These are phyloP conservation scores for Vigna mungo DNA, from an alignment of 306 rosid genomes.

Conservation along the genomic window DNA sequence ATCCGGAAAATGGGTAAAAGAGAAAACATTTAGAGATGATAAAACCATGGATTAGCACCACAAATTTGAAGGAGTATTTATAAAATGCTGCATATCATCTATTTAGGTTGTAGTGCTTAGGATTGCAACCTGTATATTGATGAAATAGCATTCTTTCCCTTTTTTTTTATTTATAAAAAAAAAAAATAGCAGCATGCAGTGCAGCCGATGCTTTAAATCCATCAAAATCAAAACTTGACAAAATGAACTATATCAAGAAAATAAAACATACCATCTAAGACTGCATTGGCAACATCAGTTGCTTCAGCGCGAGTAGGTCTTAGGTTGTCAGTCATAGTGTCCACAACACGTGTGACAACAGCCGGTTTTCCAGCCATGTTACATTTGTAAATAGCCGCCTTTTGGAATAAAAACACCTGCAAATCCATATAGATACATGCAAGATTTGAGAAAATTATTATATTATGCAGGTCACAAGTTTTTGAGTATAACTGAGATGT, in stretches of 20 bases:
- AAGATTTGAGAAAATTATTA: not conserved
- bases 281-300: slow-evolving; percentile 96
- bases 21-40: not conserved
- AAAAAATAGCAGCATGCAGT: not conserved
- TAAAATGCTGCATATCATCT: too few relatives aligned
- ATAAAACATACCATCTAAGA: slow-evolving; percentile 71
- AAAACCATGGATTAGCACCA: not conserved
- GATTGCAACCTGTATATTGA: too few relatives aligned
- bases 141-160: too few relatives aligned
- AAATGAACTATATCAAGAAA: not conserved
- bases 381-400: slow-evolving; percentile 93
- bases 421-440: slow-evolving; percentile 1
- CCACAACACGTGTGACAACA: slow-evolving; percentile 96
- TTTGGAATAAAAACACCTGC: slow-evolving; percentile 90
- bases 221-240: not conserved
- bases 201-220: not conserved
- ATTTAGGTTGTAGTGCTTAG: too few relatives aligned
- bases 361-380: slow-evolving; percentile 97
- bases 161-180: too few relatives aligned
- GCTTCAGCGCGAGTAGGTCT: slow-evolving; percentile 99
- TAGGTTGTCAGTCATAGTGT: slow-evolving; percentile 92
- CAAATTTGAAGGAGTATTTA: not conserved
- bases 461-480: not conserved
- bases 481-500: slow-evolving; percentile 1
- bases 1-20: not conserved